A percentile compares a stretch with the other conserved stretches of the same genome.
These are phyloP conservation scores for Plantago lanceolata DNA, from an alignment of 305 asterid genomes.

Conservation along the genomic window DNA sequence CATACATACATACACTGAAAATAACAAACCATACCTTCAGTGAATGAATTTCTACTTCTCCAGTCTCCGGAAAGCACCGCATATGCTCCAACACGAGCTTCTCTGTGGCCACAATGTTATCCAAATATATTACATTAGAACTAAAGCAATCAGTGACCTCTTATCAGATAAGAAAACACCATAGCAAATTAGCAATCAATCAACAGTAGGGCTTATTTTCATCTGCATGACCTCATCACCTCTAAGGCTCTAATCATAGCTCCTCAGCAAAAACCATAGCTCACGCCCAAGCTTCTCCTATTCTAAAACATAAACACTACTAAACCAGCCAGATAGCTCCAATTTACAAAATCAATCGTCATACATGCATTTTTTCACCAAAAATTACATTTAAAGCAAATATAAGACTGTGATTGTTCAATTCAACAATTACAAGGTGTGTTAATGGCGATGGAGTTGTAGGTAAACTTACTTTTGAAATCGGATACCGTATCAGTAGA, in stretches of 20 bases:
- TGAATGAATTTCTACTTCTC: constrained; percentile 42
- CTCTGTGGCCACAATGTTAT: constrained; percentile 34
- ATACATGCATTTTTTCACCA: not conserved
- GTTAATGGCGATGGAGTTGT: not conserved
- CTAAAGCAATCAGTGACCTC: not conserved
- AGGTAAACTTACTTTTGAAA: constrained; percentile 45
- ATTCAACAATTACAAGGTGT: too few relatives aligned
- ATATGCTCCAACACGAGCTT: constrained; percentile 45
- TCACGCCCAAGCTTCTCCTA: too few relatives aligned
- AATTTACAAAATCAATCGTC: too few relatives aligned
- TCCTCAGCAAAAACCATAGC: too few relatives aligned
- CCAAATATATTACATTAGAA: not conserved
- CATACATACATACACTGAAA: not conserved
- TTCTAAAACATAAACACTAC: too few relatives aligned
- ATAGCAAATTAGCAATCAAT: not conserved
- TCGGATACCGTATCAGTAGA: constrained; percentile 45
- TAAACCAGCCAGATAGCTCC: too few relatives aligned
- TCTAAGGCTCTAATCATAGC: too few relatives aligned
- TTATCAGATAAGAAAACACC: not conserved
- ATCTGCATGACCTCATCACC: too few relatives aligned
- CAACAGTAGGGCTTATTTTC: too few relatives aligned
- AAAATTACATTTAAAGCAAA: not conserved
- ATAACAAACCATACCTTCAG: constrained; percentile 45
- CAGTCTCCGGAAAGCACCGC: constrained; percentile 41
- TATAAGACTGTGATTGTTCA: not conserved